Conservation (phyloP, 2,329 filamentous ascomycete species). For the Pseudopithomyces chartarum region DNA sequence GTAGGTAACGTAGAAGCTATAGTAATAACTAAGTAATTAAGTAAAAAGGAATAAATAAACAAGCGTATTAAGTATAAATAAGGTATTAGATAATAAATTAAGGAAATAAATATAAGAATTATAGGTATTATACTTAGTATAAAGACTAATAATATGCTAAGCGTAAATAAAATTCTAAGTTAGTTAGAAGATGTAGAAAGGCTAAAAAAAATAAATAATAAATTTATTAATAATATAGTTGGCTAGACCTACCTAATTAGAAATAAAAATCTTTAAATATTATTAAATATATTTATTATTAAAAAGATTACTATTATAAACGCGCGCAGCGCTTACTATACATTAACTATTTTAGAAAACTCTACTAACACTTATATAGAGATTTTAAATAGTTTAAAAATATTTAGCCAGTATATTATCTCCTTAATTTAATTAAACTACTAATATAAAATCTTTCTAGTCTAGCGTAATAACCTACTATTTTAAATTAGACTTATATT, state of each 20-base stretch:
- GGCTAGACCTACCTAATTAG: background rate
- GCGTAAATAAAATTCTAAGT: background rate
- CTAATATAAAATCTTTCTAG: background rate
- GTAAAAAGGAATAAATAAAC: too few relatives aligned
- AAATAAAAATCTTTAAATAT: too few relatives aligned
- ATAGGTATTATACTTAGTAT: background rate
- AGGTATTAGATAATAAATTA: too few relatives aligned
- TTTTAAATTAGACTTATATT: background rate
- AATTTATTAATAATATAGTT: background rate
- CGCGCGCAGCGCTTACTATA: background rate
- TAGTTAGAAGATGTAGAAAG: constrained; percentile 1
- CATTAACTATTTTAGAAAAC: background rate
- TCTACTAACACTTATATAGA: background rate
- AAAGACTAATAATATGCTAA: background rate
- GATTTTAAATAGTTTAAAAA: constrained; percentile 1
- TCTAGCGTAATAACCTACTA: background rate
- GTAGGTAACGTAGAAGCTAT: too few relatives aligned
- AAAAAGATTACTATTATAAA: constrained; percentile 3
- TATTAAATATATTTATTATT: background rate
- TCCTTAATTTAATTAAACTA: background rate
- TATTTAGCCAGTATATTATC: background rate
- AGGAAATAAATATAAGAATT: too few relatives aligned
- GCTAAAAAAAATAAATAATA: background rate
- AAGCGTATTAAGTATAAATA: too few relatives aligned
- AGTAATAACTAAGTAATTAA: too few relatives aligned